These are phyloP conservation scores for Aphanomyces euteiches DNA, from an alignment of 352 stramenopile species.

Conservation along the genomic window DNA sequence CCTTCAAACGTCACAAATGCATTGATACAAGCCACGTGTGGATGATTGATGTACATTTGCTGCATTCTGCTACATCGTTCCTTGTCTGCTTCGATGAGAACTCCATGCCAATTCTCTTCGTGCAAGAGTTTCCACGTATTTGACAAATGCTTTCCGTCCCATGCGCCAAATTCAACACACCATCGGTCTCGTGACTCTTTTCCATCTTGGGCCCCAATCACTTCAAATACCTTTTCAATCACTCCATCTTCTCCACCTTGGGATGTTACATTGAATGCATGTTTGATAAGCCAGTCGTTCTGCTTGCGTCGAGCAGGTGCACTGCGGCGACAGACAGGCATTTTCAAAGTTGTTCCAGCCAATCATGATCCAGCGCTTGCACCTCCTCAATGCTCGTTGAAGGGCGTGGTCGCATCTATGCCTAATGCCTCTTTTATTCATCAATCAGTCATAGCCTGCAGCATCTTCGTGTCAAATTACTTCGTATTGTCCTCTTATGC, in stretches of 20 bases:
- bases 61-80: conserved; percentile 43
- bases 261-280: conserved; percentile 50
- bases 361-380: conserved; percentile 3
- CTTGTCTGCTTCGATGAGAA: conserved; percentile 75
- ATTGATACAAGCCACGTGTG: conserved; percentile 49
- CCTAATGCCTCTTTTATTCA: no score
- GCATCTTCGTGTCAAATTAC: no score
- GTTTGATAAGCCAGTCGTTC: conserved; percentile 59
- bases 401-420: background rate
- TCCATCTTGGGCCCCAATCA: conserved; percentile 34
- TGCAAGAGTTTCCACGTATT: conserved; percentile 64
- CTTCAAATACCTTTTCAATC: conserved; percentile 50
- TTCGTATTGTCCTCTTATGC: no score
- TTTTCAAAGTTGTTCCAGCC: background rate
- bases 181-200: conserved; percentile 30
- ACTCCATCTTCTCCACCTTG: conserved; percentile 84
- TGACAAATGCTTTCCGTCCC: conserved; percentile 72
- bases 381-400: background rate
- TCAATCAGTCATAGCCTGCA: no score
- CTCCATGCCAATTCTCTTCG: conserved; percentile 45
- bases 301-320: conserved; percentile 29
- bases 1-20: conserved; percentile 46
- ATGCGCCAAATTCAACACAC: conserved; percentile 81
- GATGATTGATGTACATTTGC: conserved; percentile 42
- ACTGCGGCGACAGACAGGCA: conserved; percentile 24